Evolutionary conservation across 2,329 filamentous ascomycete genomes (phyloP).

Genomic region (Fusarium marasasianum): DNA sequence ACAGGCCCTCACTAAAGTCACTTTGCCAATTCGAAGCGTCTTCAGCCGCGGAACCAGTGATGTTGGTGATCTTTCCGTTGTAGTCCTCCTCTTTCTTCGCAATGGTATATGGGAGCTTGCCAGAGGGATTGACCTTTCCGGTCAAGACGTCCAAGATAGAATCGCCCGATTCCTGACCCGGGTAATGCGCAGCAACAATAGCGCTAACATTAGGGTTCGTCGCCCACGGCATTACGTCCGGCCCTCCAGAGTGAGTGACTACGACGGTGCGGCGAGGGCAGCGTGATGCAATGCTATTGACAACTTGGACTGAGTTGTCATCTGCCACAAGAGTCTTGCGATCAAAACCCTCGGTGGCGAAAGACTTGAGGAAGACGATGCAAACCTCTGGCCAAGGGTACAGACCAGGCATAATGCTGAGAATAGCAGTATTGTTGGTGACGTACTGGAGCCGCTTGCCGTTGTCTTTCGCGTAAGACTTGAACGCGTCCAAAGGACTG

Average conservation of each 20-base stretch:
- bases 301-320: neutral
- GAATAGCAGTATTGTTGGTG: neutral
- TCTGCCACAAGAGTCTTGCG: neutral
- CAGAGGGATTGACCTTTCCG: neutral
- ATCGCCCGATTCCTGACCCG: slow-evolving; percentile 46
- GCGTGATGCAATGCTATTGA: neutral
- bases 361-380: neutral
- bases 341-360: neutral
- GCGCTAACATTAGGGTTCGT: neutral
- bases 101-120: neutral
- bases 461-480: neutral
- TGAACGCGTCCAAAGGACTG: neutral
- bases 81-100: neutral
- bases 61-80: neutral
- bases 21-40: neutral
- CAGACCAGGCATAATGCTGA: neutral
- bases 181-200: slow-evolving; percentile 76
- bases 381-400: neutral
- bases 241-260: neutral
- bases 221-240: neutral
- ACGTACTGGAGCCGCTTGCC: neutral
- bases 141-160: neutral
- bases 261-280: neutral
- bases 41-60: neutral
- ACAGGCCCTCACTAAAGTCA: neutral